Evolutionary conservation across 306 rosid genomes (phyloP).

Genomic region (Glycine latifolia): DNA sequence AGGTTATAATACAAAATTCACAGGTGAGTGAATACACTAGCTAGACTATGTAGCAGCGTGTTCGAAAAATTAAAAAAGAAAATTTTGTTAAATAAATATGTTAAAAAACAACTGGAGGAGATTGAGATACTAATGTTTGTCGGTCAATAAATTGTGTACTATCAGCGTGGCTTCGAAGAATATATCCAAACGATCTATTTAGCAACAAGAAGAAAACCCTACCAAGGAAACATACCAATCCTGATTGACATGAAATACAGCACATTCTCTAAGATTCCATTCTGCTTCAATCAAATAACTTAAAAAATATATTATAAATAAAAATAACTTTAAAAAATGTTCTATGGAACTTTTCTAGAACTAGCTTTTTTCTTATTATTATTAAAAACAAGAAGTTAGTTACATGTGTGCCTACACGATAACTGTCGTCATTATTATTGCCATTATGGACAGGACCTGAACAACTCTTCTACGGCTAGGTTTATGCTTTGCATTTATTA

Average conservation of each 20-base stretch:
- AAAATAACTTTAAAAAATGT: not conserved
- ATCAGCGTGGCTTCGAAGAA: conserved; percentile 1
- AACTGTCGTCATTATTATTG: not conserved
- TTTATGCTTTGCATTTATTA: not conserved
- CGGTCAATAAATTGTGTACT: not conserved
- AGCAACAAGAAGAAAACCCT: not conserved
- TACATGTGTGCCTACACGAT: conserved; percentile 12
- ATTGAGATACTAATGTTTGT: not conserved
- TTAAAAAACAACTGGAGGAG: too few species aligned
- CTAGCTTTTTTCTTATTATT: not conserved
- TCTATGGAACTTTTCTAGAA: not conserved
- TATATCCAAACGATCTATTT: not conserved
- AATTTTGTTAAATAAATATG: not conserved
- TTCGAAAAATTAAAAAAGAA: not conserved
- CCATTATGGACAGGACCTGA: not conserved
- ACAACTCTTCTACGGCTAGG: not conserved
- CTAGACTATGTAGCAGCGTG: too few species aligned
- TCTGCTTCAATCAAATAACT: not conserved
- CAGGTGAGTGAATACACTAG: not conserved
- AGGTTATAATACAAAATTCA: too few species aligned
- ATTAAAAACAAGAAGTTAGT: conserved; percentile 19
- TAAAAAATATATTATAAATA: not conserved
- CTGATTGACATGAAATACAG: not conserved
- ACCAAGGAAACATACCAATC: conserved; percentile 1
- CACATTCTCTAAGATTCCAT: conserved; percentile 16